Evolutionary conservation across 2,329 filamentous ascomycete genomes (phyloP).

Genomic region (Cryphonectria parasitica): DNA sequence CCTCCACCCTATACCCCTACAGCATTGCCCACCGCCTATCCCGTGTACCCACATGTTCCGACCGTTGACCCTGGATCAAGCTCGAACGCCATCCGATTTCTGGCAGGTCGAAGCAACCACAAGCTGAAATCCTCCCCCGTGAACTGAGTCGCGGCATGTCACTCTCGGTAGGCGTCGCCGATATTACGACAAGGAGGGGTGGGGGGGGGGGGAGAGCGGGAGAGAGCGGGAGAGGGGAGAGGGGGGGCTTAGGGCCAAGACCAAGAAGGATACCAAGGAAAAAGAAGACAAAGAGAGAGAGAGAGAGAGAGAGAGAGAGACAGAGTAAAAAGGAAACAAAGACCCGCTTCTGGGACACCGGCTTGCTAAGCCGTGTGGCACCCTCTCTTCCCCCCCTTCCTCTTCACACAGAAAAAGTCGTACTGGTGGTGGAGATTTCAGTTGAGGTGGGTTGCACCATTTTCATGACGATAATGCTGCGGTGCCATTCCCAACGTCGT

Average conservation of each 20-base stretch:
- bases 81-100: background rate
- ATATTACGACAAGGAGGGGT: background rate
- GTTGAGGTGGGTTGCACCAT: background rate
- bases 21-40: background rate
- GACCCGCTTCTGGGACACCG: slow-evolving; percentile 5
- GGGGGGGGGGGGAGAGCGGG: background rate
- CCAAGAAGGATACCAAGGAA: background rate
- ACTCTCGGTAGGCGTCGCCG: background rate
- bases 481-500: background rate
- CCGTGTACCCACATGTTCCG: background rate
- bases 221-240: background rate
- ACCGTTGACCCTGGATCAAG: slow-evolving; percentile 8
- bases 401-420: background rate
- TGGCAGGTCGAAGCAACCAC: background rate
- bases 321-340: background rate
- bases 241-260: background rate
- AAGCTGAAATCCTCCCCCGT: background rate
- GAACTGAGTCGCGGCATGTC: background rate
- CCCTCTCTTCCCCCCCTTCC: too few relatives aligned
- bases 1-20: background rate
- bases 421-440: background rate
- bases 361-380: slow-evolving; percentile 1
- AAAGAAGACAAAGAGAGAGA: background rate
- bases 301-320: background rate
- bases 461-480: background rate